phyloP scores from a whole-genome alignment of 805 yeast genomes.

The Metschnikowia colocasiae region DNA sequence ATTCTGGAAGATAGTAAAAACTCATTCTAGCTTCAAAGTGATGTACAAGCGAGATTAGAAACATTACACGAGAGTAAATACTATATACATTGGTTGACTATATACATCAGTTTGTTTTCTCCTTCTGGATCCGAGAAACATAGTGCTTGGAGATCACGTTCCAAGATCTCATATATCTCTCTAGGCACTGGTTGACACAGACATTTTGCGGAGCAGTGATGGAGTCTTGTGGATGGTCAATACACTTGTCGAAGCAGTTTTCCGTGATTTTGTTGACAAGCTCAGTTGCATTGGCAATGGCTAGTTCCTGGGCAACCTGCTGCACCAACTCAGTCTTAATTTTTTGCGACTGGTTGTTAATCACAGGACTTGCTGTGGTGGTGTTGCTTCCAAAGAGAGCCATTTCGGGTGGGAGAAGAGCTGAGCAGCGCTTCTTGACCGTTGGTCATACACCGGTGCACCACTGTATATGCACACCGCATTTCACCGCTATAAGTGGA shows the following conservation, averaged over 20 bases:
- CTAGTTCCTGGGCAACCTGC: conserved; percentile 77
- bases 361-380: conserved; percentile 11
- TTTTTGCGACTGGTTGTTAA: conserved; percentile 10
- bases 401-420: conserved; percentile 7
- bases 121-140: conserved; percentile 62
- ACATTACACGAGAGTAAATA: not conserved
- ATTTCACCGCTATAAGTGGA: no score
- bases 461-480: not conserved
- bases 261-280: conserved; percentile 80
- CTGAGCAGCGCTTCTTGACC: conserved; percentile 1
- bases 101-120: conserved; percentile 10
- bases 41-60: no score
- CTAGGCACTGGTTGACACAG: conserved; percentile 75
- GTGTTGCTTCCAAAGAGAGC: conserved; percentile 17
- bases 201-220: conserved; percentile 50
- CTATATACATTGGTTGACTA: conserved; percentile 3
- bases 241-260: conserved; percentile 81
- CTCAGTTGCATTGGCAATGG: conserved; percentile 88
- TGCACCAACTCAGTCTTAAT: conserved; percentile 61
- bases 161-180: conserved; percentile 91
- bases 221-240: conserved; percentile 54
- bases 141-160: conserved; percentile 76
- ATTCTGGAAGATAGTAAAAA: no score
- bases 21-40: no score
- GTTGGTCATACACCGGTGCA: not conserved